Evolutionary conservation across 768 basidiomycete species (phyloP), one percentile per base, ranked within the genome.

Genomic region (Panaeolus papilionaceus): DNA sequence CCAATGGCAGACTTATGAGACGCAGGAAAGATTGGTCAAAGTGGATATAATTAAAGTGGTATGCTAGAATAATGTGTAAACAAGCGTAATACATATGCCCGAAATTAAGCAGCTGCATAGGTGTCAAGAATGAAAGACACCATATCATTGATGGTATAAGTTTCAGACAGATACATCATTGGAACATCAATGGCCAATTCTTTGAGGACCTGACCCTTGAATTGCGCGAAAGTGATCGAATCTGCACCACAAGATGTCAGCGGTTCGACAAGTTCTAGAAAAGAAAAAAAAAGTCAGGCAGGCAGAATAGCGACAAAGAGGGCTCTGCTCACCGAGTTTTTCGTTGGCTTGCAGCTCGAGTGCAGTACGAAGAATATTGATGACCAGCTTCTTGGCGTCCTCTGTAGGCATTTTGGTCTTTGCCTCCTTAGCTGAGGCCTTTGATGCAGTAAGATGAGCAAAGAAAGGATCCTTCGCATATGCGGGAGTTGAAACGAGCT

Each of bases 181-280:
- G 79, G 79, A 58, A 80, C 71, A 18, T 78, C 78, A n/a, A 79
- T 72, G 45, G 74, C 75, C 18, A 79, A 68, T 61, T 77, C 73
- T 62, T 76, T 78, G 47, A 76, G 49, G 44, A 79, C 71, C 49
- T 75, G 72, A n/a, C 73, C 74, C 20, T 77, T 75, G 64, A 79
- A 74, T 66, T 80, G 78, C 4, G 75, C 77, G 65, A 79, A 80
- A 2, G 76, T 74, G 63, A 80, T 80, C 0, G 78, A 80, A 65
- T 79, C 79, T 10, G 76, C 73, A 5, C 78, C 78, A 20, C 73
- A 75, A 4, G 75, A 71, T 4, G 74, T 76, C 38, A 80, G 69
- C 26, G 77, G 71, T 16, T 76, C 74, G 16, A 70, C 69, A 14
- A 72, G 64, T 54, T 80, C 79, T 79, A 51, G 44, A 62, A 14